Percentiles rank a stretch among this genome's conserved stretches.
These are phyloP conservation scores for Paxillus involutus DNA, from an alignment of 768 basidiomycete genomes.

Conservation along the genomic window DNA sequence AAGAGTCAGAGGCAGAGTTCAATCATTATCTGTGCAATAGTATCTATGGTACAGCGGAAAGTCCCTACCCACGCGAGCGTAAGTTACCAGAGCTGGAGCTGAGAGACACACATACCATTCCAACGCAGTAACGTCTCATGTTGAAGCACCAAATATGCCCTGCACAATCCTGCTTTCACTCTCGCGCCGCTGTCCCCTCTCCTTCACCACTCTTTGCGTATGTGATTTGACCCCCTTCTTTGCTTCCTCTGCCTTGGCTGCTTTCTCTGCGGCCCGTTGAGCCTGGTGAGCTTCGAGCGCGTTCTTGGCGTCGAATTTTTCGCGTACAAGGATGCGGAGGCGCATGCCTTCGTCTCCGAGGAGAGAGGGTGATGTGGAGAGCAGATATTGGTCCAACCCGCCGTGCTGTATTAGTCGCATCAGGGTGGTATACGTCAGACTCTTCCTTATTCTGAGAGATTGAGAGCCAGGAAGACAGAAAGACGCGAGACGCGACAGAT, in stretches of 20 bases:
- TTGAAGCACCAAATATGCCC: slow-evolving; percentile 18
- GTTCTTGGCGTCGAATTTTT: slow-evolving; percentile 25
- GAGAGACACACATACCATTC: neutral
- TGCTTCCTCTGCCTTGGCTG: slow-evolving; percentile 12
- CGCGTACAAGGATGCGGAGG: slow-evolving; percentile 42
- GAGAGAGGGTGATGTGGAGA: slow-evolving; percentile 40
- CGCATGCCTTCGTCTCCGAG: slow-evolving; percentile 43
- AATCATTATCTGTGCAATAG: neutral
- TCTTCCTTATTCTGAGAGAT: neutral
- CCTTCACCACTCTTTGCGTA: slow-evolving; percentile 6
- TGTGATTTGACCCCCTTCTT: slow-evolving; percentile 3
- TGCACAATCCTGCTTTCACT: slow-evolving; percentile 11
- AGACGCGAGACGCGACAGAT: neutral
- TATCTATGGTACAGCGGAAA: neutral
- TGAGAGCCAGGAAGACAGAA: too few relatives aligned
- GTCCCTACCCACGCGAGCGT: neutral
- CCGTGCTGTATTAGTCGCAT: slow-evolving; percentile 44
- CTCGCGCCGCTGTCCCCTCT: neutral
- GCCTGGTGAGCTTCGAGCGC: slow-evolving; percentile 16
- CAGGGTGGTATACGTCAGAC: neutral
- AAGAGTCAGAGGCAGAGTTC: neutral
- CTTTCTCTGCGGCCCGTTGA: slow-evolving; percentile 18
- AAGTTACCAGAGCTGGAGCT: neutral
- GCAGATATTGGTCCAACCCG: slow-evolving; percentile 70
- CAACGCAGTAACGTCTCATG: neutral